A percentile compares a stretch with the other conserved stretches of the same genome.
phyloP scores from a whole-genome alignment of 176 grass and related monocot species.

The Musa troglodytarum region DNA sequence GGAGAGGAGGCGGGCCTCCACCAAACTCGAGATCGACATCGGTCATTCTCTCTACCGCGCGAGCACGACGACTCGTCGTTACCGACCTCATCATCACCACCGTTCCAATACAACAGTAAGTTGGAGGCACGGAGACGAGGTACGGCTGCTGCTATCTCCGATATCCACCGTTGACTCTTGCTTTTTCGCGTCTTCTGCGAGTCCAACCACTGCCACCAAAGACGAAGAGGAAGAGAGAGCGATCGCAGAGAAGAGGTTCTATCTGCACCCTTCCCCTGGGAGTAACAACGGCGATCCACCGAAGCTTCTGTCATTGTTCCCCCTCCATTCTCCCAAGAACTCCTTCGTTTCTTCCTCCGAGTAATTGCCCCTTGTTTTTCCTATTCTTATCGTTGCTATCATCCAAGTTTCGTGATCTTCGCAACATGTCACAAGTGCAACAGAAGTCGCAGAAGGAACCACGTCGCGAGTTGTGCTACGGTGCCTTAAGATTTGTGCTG shows the following conservation, averaged over 20 bases:
- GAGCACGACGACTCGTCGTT: background rate
- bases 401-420: too few species aligned
- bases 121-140: too few species aligned
- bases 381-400: too few species aligned
- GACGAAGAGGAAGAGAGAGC: conserved; percentile 65
- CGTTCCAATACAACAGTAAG: too few species aligned
- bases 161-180: conserved; percentile 58
- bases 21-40: conserved; percentile 48
- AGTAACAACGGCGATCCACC: conserved; percentile 21
- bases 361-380: too few species aligned
- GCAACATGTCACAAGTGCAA: too few species aligned
- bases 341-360: background rate
- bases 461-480: too few species aligned
- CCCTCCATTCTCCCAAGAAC: conserved; percentile 32
- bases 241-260: conserved; percentile 67
- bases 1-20: conserved; percentile 45
- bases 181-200: conserved; percentile 13
- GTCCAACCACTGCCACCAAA: conserved; percentile 24
- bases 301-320: conserved; percentile 64
- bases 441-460: too few species aligned
- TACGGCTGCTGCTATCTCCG: conserved; percentile 31
- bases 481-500: too few species aligned
- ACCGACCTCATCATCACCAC: background rate
- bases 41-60: conserved; percentile 19
- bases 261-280: conserved; percentile 55